Conservation (phyloP, 805 yeast species). For the Wickerhamomyces xylosicus region DNA sequence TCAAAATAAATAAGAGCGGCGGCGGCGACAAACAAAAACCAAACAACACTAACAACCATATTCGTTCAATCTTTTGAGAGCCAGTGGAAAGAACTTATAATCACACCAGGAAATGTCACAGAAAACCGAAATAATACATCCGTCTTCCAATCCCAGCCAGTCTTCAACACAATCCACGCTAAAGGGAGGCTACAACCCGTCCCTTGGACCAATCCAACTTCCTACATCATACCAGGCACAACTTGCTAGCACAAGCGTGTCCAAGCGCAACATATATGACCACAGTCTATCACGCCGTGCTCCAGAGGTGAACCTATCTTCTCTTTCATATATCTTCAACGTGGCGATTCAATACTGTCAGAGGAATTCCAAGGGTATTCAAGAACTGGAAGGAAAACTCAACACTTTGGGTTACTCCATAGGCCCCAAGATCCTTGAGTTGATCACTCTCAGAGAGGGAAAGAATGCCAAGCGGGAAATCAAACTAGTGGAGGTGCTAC, state of each 20-base stretch:
- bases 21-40: no score
- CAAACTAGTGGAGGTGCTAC: slow-evolving; percentile 55
- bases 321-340: slow-evolving; percentile 59
- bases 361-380: slow-evolving; percentile 51
- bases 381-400: slow-evolving; percentile 51
- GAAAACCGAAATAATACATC: slow-evolving; percentile 12
- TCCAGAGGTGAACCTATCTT: slow-evolving; percentile 55
- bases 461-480: slow-evolving; percentile 56
- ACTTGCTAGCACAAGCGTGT: slow-evolving; percentile 6
- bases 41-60: no score
- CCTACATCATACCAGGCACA: slow-evolving; percentile 16
- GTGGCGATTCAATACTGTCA: slow-evolving; percentile 63
- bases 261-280: slow-evolving; percentile 40
- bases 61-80: no score
- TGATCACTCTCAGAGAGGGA: slow-evolving; percentile 61
- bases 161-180: slow-evolving; percentile 8
- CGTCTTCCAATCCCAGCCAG: slow-evolving; percentile 8
- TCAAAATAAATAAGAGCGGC: no score
- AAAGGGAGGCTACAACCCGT: slow-evolving; percentile 19
- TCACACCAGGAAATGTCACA: no score
- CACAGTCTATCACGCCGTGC: slow-evolving; percentile 55
- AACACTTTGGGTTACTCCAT: slow-evolving; percentile 70
- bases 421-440: slow-evolving; percentile 63
- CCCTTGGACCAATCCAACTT: slow-evolving; percentile 19
- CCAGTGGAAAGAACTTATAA: no score